Evolutionary conservation across 441 rosid species (phyloP).

Genomic region (Dalechampia spathulata): DNA sequence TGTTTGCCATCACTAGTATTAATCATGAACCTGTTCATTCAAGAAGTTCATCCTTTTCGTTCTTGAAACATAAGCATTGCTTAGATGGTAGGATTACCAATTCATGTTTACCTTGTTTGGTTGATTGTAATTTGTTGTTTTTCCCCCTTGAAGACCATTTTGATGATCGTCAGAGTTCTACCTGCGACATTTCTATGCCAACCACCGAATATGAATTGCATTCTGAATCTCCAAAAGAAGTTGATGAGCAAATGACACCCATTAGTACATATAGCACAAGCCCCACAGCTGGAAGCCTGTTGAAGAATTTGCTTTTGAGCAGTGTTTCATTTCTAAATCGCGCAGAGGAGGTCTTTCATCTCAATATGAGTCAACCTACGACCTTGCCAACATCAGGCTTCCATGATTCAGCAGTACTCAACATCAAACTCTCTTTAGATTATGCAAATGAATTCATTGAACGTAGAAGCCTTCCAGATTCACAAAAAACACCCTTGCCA

Average conservation of each 20-base stretch:
- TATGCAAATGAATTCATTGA: conserved; percentile 50
- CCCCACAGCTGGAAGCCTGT: conserved; percentile 19
- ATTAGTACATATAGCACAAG: conserved; percentile 5
- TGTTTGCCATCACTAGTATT: too few relatives aligned
- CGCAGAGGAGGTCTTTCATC: conserved; percentile 41
- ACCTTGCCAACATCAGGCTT: conserved; percentile 14
- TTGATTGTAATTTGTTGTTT: background rate
- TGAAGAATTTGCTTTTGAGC: conserved; percentile 38
- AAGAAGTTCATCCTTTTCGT: too few relatives aligned
- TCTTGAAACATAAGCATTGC: too few relatives aligned
- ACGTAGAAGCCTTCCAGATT: conserved; percentile 42
- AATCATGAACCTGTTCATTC: too few relatives aligned
- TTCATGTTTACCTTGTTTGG: background rate
- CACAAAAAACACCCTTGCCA: conserved; percentile 20
- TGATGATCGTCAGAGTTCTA: conserved; percentile 24
- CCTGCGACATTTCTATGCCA: conserved; percentile 11
- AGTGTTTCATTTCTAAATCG: conserved; percentile 38
- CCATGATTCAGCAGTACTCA: conserved; percentile 8
- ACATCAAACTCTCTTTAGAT: conserved; percentile 40
- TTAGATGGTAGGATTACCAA: too few relatives aligned
- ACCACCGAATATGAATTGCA: conserved; percentile 14
- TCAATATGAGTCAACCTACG: conserved; percentile 20
- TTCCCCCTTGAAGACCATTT: conserved; percentile 26
- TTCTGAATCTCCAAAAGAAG: conserved; percentile 12
- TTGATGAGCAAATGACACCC: conserved; percentile 10